phyloP scores from a whole-genome alignment of 2,329 filamentous ascomycete genomes.

The Lachnellula arida region DNA sequence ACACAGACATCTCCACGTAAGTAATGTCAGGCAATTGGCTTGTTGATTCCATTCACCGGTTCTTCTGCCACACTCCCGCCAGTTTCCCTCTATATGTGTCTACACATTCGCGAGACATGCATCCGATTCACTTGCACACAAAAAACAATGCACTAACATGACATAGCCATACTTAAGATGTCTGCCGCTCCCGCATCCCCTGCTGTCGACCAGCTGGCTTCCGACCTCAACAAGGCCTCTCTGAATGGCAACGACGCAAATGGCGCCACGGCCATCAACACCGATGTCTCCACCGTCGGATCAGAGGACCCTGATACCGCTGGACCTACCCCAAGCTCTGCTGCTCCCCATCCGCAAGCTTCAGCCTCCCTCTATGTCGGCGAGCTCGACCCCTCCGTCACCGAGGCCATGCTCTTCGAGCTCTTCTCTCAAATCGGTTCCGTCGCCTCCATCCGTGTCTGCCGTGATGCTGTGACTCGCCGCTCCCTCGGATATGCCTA shows the following conservation, averaged over 20 bases:
- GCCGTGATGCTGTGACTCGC: conserved; percentile 96
- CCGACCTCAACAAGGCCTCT: conserved; percentile 68
- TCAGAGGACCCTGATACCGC: conserved; percentile 59
- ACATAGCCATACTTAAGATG: conserved; percentile 45
- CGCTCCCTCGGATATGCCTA: conserved; percentile 99
- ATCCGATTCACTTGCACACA: neutral
- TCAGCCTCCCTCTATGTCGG: conserved; percentile 98
- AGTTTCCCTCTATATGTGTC: neutral
- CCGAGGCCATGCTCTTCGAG: conserved; percentile 99
- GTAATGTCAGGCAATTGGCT: conserved; percentile 16
- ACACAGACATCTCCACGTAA: conserved; percentile 22
- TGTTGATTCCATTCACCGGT: neutral
- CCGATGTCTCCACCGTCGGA: conserved; percentile 56
- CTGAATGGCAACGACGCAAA: conserved; percentile 65
- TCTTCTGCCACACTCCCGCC: conserved; percentile 10
- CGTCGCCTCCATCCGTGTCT: conserved; percentile 98
- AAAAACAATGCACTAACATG: conserved; percentile 5
- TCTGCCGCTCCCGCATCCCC: conserved; percentile 52
- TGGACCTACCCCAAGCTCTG: conserved; percentile 66
- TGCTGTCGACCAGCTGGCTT: conserved; percentile 75
- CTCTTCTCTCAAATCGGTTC: conserved; percentile 99
- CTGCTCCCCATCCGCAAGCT: conserved; percentile 75
- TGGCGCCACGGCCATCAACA: conserved; percentile 67
- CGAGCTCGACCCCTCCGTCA: conserved; percentile 95
- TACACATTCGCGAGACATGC: neutral